Conservation (phyloP, 345 rosid genomes). For the Hibiscus mutabilis region DNA sequence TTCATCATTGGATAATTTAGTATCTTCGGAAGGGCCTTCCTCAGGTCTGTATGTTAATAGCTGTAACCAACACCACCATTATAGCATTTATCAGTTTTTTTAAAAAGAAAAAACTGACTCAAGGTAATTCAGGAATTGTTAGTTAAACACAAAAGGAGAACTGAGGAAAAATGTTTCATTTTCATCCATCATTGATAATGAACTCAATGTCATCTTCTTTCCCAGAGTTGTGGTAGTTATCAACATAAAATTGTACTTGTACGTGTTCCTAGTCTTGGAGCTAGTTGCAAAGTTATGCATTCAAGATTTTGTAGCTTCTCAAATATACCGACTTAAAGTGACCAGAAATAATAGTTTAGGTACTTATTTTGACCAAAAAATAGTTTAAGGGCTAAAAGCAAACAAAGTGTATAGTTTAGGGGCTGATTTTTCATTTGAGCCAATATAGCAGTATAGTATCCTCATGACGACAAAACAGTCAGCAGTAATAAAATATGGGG, state of each 20-base stretch:
- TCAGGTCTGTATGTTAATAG: constrained; percentile 71
- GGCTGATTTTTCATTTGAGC: too few species aligned
- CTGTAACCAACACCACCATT: constrained; percentile 26
- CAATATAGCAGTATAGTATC: not conserved
- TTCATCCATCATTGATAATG: not conserved
- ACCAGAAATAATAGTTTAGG: too few species aligned
- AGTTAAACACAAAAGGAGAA: not conserved
- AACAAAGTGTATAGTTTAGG: too few species aligned
- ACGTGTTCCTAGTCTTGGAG: not conserved
- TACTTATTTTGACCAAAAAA: too few species aligned
- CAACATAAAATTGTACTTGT: not conserved
- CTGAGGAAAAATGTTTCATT: not conserved
- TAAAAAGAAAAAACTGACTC: not conserved
- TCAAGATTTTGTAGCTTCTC: not conserved
- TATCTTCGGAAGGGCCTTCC: constrained; percentile 58
- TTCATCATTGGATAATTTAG: constrained; percentile 43
- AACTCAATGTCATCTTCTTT: not conserved
- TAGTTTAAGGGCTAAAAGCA: too few species aligned
- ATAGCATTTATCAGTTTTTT: not conserved
- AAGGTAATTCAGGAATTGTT: not conserved
- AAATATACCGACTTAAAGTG: too few species aligned
- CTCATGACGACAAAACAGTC: not conserved
- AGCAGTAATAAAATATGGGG: not conserved
- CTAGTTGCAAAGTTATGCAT: not conserved
- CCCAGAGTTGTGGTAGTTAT: not conserved